Evolutionary conservation across 495 filamentous ascomycete genomes (phyloP).

Genomic region (Neurospora africana): DNA sequence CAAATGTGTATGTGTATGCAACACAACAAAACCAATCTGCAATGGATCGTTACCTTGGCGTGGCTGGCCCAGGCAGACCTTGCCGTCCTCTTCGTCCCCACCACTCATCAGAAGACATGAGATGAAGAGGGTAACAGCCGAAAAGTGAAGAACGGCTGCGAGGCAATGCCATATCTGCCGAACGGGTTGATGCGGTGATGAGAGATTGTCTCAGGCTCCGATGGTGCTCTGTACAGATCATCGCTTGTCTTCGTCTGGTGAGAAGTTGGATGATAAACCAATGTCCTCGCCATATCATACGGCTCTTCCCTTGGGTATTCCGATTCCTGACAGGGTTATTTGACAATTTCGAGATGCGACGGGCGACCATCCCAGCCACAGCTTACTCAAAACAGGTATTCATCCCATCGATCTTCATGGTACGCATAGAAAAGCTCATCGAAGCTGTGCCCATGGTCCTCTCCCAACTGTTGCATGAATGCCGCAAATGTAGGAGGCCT

Average conservation of each 20-base stretch:
- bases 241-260: background rate
- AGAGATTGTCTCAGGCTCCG: background rate
- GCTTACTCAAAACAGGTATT: constrained; percentile 21
- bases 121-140: background rate
- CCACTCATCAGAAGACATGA: background rate
- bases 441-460: constrained; percentile 22
- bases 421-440: constrained; percentile 26
- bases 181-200: background rate
- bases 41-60: background rate
- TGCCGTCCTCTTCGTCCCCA: background rate
- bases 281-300: background rate
- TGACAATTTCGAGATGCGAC: background rate
- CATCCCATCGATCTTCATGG: constrained; percentile 27
- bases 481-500: constrained; percentile 20
- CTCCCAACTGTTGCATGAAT: constrained; percentile 19
- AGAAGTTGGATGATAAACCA: background rate
- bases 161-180: background rate
- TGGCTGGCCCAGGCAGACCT: background rate
- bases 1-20: background rate
- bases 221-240: background rate
- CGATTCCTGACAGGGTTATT: background rate
- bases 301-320: background rate
- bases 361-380: background rate
- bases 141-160: background rate
- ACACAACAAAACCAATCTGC: background rate